Percentiles rank a stretch among this genome's conserved stretches.
These are phyloP conservation scores for Aphanomyces stellatus DNA, from an alignment of 352 stramenopile species.

Conservation along the genomic window DNA sequence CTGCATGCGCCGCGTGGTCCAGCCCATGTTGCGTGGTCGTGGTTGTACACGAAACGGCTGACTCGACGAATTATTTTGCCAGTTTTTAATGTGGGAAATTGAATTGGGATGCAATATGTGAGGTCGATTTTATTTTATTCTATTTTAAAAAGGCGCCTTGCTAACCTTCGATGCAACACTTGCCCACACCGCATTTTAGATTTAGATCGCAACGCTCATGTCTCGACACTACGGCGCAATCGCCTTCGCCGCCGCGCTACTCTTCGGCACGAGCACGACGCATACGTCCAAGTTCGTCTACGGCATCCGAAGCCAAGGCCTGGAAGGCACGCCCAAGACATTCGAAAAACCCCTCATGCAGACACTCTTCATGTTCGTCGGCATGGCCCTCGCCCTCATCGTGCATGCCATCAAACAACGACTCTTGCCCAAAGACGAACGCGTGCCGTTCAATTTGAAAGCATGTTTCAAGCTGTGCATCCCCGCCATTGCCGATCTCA, in stretches of 20 bases:
- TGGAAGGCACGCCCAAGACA: constrained; percentile 30
- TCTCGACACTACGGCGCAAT: not conserved
- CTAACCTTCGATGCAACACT: no score
- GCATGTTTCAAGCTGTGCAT: constrained; percentile 44
- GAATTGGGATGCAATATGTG: no score
- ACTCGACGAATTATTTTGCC: no score
- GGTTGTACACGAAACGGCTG: no score
- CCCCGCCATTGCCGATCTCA: constrained; percentile 58
- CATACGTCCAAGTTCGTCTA: constrained; percentile 37
- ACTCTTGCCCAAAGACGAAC: not conserved
- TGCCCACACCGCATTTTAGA: no score
- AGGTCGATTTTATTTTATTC: no score
- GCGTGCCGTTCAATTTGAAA: not conserved
- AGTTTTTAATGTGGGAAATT: no score
- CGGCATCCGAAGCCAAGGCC: constrained; percentile 35
- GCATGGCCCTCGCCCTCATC: constrained; percentile 32
- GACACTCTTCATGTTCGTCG: constrained; percentile 77
- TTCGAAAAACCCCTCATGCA: constrained; percentile 67
- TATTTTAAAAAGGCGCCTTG: no score
- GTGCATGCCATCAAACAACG: not conserved
- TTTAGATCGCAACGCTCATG: no score
- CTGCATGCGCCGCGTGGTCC: no score
- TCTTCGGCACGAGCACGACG: constrained; percentile 15
- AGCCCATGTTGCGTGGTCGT: no score
- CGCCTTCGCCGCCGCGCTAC: constrained; percentile 8